Conservation (phyloP, 192 early-diverging fungal species). For the Umbelopsis sp. region DNA sequence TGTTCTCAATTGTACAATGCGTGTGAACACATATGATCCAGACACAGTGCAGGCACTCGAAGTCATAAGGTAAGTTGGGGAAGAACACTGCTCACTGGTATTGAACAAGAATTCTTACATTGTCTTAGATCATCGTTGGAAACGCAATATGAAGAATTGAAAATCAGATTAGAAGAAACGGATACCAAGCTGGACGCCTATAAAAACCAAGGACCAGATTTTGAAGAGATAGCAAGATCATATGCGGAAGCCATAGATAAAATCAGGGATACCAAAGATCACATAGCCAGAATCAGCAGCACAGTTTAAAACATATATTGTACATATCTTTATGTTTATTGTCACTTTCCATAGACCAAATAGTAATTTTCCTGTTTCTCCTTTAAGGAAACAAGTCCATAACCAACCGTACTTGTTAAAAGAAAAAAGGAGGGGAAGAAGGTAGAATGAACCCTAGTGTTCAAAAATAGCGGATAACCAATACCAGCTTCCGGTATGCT, state of each 20-base stretch:
- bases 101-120: neutral
- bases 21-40: conserved; percentile 7
- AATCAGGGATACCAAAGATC: conserved; percentile 16
- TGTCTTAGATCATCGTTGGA: neutral
- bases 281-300: conserved; percentile 6
- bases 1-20: neutral
- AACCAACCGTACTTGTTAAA: neutral
- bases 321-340: neutral
- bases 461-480: neutral
- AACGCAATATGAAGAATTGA: neutral
- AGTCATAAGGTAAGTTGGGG: neutral
- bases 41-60: conserved; percentile 15
- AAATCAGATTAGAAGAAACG: neutral
- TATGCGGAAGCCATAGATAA: conserved; percentile 3
- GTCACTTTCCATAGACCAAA: neutral
- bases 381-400: neutral
- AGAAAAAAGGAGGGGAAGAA: neutral
- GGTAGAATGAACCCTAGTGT: neutral
- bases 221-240: neutral
- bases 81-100: neutral
- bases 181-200: neutral
- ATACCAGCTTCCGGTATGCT: neutral
- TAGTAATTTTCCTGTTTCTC: too few relatives aligned
- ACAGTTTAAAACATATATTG: neutral
- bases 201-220: conserved; percentile 3